Base-by-base conservation (phyloP, 495 filamentous ascomycete species). In the Lophiostoma macrostomum region DNA sequence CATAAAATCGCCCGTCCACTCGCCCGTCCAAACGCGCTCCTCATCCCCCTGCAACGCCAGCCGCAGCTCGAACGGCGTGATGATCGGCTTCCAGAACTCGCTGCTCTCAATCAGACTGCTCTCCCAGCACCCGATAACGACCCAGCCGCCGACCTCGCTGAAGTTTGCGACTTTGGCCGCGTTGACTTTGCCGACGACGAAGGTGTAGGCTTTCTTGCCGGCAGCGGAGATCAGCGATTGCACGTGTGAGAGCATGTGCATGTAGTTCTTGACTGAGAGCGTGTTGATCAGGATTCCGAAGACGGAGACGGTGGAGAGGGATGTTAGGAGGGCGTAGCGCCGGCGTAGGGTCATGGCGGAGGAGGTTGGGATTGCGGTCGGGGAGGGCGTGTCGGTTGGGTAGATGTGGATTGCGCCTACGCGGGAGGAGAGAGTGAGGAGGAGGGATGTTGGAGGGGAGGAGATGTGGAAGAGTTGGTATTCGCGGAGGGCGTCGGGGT, bases 61-160 rank as follows among this genome's bases (percentile, higher is more conserved):
- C 29, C 79, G 80, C 20, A 97, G 71, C 76, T 97, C 93, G 64
- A 90, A 97, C 2, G 93, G 91, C 10, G 94, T 98, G 28, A 98
- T 80, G 3, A 97, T 80, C 1, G 89, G 88, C 64, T 79, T 83
- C 72, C 80, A 96, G 61, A 93, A 90, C 10, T 88, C 89, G 57
- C 85, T 84, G 54, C 86, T 86, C 58, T 87, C 88, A 11, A 97
- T 80, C 37, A 97, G 73, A 50, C 85, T 85, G 64, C 91, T 95
- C 69, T 98, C 93, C 93, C 94, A 97, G 71, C 93, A 98, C 8
- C 94, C 94, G 34, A 98, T 86, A 0, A 96, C 91, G 0, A 97
- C 90, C 93, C 93, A 98, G 12, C 87, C 94, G 16, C 87, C 91
- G 10, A 98, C 79, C 69, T 98, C 93, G 45, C 83, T 80, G 69